phyloP scores from a whole-genome alignment of 495 filamentous ascomycete genomes.

The Astrothelium macrocarpum region DNA sequence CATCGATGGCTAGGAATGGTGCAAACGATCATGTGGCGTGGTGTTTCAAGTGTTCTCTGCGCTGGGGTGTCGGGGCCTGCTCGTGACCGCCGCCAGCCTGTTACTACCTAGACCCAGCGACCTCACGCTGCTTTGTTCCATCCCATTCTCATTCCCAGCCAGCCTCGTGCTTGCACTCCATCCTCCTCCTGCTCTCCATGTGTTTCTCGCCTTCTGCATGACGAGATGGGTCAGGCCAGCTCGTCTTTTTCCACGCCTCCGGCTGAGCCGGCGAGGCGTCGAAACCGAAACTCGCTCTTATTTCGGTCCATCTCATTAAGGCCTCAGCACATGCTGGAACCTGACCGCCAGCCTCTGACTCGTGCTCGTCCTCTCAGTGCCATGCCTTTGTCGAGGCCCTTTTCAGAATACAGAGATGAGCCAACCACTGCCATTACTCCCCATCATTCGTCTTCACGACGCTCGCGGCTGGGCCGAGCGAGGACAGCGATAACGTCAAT shows the following conservation, averaged over 20 bases:
- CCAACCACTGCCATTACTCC: background rate
- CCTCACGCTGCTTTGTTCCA: too few relatives aligned
- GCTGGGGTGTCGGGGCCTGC: background rate
- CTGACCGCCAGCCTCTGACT: background rate
- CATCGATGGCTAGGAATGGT: background rate
- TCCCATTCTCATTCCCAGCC: too few relatives aligned
- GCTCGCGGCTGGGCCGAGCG: conserved; percentile 1
- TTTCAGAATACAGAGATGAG: background rate
- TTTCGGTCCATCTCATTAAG: background rate
- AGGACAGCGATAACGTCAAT: background rate
- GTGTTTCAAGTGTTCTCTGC: background rate
- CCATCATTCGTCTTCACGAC: background rate
- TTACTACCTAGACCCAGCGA: too few relatives aligned
- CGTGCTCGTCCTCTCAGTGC: conserved; percentile 1
- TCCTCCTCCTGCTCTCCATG: background rate
- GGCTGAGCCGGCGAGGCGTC: conserved; percentile 1
- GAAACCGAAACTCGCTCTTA: conserved; percentile 1
- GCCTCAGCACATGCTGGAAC: background rate
- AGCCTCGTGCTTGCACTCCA: background rate
- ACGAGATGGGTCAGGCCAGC: background rate
- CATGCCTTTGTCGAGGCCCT: background rate
- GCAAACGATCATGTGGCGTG: background rate
- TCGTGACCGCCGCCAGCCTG: background rate
- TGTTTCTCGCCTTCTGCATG: background rate
- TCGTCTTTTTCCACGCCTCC: background rate